phyloP scores from a whole-genome alignment of 1,284 basidiomycete species.

The Uromyces viciae-fabae region DNA sequence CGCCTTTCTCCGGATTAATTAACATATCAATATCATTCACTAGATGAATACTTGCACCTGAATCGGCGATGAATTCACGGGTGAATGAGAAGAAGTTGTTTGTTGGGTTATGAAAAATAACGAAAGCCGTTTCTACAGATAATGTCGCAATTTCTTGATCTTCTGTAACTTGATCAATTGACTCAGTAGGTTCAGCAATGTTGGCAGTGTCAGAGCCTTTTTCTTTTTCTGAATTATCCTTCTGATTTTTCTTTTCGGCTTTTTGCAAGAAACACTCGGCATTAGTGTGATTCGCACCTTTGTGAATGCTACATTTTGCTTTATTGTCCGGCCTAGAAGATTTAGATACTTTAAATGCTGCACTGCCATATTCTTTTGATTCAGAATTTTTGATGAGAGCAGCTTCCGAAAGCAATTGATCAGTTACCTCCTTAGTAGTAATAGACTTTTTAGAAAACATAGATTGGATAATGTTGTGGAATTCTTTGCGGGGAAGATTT shows the following conservation, averaged over 20 bases:
- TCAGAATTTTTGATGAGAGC: not conserved
- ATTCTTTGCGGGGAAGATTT: not conserved
- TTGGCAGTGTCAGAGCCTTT: not conserved
- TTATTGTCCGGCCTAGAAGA: not conserved
- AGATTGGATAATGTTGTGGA: not conserved
- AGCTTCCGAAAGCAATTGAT: not conserved
- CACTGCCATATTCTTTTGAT: not conserved
- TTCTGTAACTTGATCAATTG: not conserved
- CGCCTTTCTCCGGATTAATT: not conserved
- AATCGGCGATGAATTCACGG: not conserved
- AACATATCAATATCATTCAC: not conserved
- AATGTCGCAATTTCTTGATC: not conserved
- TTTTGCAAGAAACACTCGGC: too few species aligned
- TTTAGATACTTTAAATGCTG: not conserved
- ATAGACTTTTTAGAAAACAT: not conserved
- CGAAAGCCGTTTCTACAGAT: not conserved
- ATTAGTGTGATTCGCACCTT: not conserved
- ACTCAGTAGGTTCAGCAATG: not conserved
- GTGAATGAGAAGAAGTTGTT: not conserved
- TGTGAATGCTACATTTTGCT: not conserved
- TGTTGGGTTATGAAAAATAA: not conserved
- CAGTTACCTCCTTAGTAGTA: not conserved
- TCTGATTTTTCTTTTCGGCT: too few species aligned
- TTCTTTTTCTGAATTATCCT: not conserved
- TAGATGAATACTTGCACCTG: not conserved